A percentile compares a stretch with the other conserved stretches of the same genome.
Conservation (phyloP, 164 flowering plant species). For the Buxus sempervirens region DNA sequence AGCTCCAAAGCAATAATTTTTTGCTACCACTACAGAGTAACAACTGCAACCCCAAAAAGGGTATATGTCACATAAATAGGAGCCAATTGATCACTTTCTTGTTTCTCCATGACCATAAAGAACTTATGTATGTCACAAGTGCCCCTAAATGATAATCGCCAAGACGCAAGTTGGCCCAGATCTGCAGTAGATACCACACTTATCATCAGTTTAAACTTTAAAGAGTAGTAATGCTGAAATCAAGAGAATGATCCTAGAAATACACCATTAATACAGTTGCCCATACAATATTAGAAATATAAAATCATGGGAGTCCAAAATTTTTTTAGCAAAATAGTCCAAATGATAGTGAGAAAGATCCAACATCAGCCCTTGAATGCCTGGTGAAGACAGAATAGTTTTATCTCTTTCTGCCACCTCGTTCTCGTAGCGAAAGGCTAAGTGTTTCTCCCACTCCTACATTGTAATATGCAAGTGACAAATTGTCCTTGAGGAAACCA, state of each 20-base stretch:
- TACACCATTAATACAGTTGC: slow-evolving; percentile 11
- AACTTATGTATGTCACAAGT: slow-evolving; percentile 3
- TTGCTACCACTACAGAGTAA: too few relatives aligned
- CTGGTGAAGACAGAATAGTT: slow-evolving; percentile 1
- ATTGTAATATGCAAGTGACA: slow-evolving; percentile 92
- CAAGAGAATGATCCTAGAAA: not conserved
- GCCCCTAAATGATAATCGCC: slow-evolving; percentile 17
- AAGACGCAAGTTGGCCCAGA: slow-evolving; percentile 18
- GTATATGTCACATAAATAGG: not conserved
- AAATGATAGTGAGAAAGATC: slow-evolving; percentile 16
- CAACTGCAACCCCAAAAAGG: not conserved
- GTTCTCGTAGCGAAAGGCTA: slow-evolving; percentile 85
- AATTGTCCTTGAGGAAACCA: slow-evolving; percentile 94
- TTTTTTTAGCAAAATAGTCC: slow-evolving; percentile 8
- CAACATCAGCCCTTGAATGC: slow-evolving; percentile 24
- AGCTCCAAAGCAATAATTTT: not conserved
- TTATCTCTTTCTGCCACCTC: slow-evolving; percentile 99
- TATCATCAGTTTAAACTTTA: slow-evolving; percentile 21
- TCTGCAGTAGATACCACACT: slow-evolving; percentile 39
- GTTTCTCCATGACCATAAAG: slow-evolving; percentile 10
- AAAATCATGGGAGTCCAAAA: slow-evolving; percentile 1
- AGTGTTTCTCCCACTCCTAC: slow-evolving; percentile 78
- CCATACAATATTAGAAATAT: slow-evolving; percentile 6
- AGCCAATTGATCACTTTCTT: slow-evolving; percentile 14
- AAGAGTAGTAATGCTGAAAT: slow-evolving; percentile 10